phyloP scores from a whole-genome alignment of 2,329 filamentous ascomycete genomes.

The Paramyrothecium roridum region DNA sequence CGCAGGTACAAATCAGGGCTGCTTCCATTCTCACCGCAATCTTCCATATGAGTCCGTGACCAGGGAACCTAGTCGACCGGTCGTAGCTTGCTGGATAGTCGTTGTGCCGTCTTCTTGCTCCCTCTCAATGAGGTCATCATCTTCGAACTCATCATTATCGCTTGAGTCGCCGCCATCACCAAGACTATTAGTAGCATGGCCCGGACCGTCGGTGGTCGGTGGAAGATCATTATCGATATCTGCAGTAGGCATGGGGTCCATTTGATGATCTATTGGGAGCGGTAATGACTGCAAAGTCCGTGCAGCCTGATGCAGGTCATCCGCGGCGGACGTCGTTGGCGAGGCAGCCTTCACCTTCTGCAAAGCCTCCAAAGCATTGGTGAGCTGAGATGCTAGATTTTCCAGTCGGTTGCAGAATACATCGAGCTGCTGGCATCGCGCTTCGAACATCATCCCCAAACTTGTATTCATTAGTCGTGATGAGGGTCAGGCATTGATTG shows the following conservation, averaged over 20 bases:
- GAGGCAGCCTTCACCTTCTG: background rate
- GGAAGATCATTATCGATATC: background rate
- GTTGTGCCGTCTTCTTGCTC: background rate
- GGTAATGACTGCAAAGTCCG: constrained; percentile 7
- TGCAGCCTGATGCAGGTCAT: constrained; percentile 9
- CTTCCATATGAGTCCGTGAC: constrained; percentile 22
- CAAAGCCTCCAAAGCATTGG: constrained; percentile 1
- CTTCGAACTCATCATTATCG: constrained; percentile 1
- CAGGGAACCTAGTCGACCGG: constrained; percentile 11
- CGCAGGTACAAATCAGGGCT: background rate
- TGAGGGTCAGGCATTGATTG: background rate
- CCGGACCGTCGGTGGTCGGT: background rate
- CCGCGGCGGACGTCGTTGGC: background rate
- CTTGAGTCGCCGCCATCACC: background rate
- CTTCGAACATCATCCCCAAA: constrained; percentile 9
- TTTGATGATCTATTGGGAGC: background rate
- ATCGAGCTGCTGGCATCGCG: constrained; percentile 18
- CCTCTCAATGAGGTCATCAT: constrained; percentile 1
- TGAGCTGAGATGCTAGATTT: constrained; percentile 9
- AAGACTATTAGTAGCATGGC: background rate
- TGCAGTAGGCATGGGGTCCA: background rate
- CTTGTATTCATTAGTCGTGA: constrained; percentile 3
- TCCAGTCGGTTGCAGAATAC: constrained; percentile 18
- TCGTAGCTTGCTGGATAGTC: constrained; percentile 2
- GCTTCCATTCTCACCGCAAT: constrained; percentile 10